Evolutionary conservation across 2,329 filamentous ascomycete species (phyloP).

Genomic region (Trematosphaeria pertusa): DNA sequence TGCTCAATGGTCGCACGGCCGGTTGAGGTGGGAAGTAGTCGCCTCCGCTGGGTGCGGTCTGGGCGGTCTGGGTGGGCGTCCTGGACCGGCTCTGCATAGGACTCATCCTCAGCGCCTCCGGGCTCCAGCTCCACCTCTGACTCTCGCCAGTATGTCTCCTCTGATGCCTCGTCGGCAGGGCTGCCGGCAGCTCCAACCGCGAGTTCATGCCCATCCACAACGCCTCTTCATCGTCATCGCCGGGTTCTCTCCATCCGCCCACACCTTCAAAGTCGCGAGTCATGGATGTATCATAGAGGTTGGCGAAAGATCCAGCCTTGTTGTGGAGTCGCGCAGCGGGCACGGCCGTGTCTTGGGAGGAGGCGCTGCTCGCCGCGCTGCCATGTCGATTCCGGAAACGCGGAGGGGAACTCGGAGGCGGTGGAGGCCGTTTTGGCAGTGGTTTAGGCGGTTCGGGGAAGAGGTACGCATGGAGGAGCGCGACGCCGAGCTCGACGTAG

Average conservation of each 20-base stretch:
- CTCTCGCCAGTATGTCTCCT: slow-evolving; percentile 41
- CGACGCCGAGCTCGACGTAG: slow-evolving; percentile 51
- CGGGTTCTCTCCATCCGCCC: slow-evolving; percentile 49
- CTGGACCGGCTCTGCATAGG: slow-evolving; percentile 45
- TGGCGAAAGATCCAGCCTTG: slow-evolving; percentile 45
- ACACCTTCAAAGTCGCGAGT: slow-evolving; percentile 54
- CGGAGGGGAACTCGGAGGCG: slow-evolving; percentile 25
- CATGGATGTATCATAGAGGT: slow-evolving; percentile 36
- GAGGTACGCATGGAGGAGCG: slow-evolving; percentile 48
- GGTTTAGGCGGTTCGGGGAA: slow-evolving; percentile 30
- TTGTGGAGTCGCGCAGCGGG: slow-evolving; percentile 24
- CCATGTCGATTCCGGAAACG: slow-evolving; percentile 32
- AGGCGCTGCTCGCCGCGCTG: slow-evolving; percentile 30
- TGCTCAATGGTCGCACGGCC: slow-evolving; percentile 24
- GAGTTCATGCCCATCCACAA: slow-evolving; percentile 54
- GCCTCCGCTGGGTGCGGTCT: slow-evolving; percentile 17
- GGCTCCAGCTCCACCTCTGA: slow-evolving; percentile 36
- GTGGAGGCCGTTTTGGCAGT: slow-evolving; percentile 21
- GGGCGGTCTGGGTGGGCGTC: slow-evolving; percentile 35
- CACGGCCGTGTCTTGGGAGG: slow-evolving; percentile 27
- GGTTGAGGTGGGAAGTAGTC: slow-evolving; percentile 41
- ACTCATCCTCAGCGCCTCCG: slow-evolving; percentile 47
- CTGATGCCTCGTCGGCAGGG: slow-evolving; percentile 37
- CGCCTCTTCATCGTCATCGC: slow-evolving; percentile 51
- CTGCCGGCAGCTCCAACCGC: slow-evolving; percentile 48